A percentile compares a stretch with the other conserved stretches of the same genome.
phyloP scores from a whole-genome alignment of 495 filamentous ascomycete genomes.

The Trichoderma erinaceum region DNA sequence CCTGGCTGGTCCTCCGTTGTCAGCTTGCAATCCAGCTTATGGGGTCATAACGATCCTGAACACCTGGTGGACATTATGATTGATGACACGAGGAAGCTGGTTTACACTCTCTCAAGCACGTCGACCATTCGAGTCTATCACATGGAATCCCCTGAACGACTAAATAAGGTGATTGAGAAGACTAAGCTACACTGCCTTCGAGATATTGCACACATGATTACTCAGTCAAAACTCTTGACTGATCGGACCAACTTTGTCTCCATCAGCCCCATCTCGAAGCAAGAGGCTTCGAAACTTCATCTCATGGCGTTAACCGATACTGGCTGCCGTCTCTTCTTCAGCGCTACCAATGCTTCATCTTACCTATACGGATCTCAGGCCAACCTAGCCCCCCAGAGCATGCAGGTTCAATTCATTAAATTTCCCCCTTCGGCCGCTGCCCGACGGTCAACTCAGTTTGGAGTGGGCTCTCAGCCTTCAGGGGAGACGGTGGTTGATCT shows the following conservation, averaged over 20 bases:
- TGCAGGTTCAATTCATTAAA: constrained; percentile 93
- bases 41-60: constrained; percentile 41
- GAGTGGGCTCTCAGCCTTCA: constrained; percentile 19
- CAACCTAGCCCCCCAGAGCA: constrained; percentile 73
- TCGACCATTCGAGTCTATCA: constrained; percentile 85
- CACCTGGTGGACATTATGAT: constrained; percentile 68
- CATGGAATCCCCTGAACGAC: constrained; percentile 50
- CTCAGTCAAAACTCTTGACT: constrained; percentile 59
- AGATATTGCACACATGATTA: constrained; percentile 73
- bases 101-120: constrained; percentile 82
- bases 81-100: constrained; percentile 77
- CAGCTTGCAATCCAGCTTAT: constrained; percentile 43
- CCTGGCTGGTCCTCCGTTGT: constrained; percentile 67
- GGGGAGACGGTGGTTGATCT: constrained; percentile 36
- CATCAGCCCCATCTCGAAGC: constrained; percentile 73
- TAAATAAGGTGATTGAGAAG: constrained; percentile 51
- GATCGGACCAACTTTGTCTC: constrained; percentile 66
- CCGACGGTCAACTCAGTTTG: constrained; percentile 34
- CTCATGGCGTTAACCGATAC: constrained; percentile 86
- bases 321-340: constrained; percentile 86
- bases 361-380: constrained; percentile 55
- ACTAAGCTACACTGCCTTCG: constrained; percentile 46
- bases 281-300: constrained; percentile 76
- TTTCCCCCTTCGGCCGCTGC: constrained; percentile 54
- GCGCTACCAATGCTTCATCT: constrained; percentile 73